Conservation (phyloP, 179 eudicot genomes). For the Vitellaria paradoxa region DNA sequence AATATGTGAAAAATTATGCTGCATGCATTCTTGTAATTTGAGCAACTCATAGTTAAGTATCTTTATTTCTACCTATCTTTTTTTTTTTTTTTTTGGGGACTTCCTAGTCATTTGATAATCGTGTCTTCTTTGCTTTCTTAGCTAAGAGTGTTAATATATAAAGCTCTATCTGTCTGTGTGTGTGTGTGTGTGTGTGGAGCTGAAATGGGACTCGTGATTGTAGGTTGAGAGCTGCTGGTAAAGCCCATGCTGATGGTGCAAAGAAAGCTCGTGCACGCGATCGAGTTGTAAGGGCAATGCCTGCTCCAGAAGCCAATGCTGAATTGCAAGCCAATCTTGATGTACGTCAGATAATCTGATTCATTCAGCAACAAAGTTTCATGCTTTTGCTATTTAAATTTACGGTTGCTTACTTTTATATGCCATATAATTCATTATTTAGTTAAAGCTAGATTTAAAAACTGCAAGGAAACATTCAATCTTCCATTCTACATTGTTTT, state of each 20-base stretch:
- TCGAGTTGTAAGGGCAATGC: slow-evolving; percentile 52
- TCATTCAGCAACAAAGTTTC: slow-evolving; percentile 1
- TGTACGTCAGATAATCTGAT: slow-evolving; percentile 40
- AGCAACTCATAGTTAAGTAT: no score
- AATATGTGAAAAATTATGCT: no score
- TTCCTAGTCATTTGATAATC: no score
- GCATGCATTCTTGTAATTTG: no score
- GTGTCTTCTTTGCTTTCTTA: no score
- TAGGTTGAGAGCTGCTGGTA: slow-evolving; percentile 62
- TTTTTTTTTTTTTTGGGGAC: no score
- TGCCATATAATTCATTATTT: background rate
- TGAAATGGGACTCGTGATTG: slow-evolving; percentile 16
- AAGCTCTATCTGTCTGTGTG: no score
- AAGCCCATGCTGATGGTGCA: slow-evolving; percentile 43
- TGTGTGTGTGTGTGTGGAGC: background rate
- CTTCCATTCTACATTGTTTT: background rate
- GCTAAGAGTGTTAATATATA: no score
- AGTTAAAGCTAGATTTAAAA: background rate
- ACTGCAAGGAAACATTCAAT: background rate
- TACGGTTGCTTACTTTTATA: background rate
- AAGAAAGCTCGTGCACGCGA: slow-evolving; percentile 59
- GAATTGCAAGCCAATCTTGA: slow-evolving; percentile 78
- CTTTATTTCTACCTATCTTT: no score
- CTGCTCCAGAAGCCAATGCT: slow-evolving; percentile 86
- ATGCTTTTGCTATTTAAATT: slow-evolving; percentile 1